Percentiles rank a stretch among this genome's conserved stretches.
Evolutionary conservation across 2,329 filamentous ascomycete species (phyloP).

Genomic region (Hymenoscyphus infarciens): DNA sequence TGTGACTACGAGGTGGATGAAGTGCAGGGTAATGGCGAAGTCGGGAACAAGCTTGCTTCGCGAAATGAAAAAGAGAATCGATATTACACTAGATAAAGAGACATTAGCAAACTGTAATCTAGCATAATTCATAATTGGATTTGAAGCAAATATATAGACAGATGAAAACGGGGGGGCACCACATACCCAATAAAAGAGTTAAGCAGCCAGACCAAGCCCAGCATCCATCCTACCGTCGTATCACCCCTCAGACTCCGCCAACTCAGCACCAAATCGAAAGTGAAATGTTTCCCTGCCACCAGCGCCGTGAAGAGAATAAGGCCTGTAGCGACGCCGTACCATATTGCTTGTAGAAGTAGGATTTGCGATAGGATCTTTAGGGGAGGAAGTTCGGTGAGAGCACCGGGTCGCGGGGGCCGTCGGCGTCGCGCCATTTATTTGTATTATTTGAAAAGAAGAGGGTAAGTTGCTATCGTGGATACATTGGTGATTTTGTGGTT

Average conservation of each 20-base stretch:
- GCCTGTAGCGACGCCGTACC: constrained; percentile 58
- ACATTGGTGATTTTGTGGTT: constrained; percentile 12
- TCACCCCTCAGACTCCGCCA: constrained; percentile 64
- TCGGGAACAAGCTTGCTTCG: constrained; percentile 94
- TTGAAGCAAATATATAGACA: neutral
- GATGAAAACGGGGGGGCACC: neutral
- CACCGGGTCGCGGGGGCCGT: constrained; percentile 61
- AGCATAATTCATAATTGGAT: neutral
- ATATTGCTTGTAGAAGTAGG: constrained; percentile 58
- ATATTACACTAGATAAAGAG: constrained; percentile 60
- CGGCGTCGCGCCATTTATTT: constrained; percentile 44
- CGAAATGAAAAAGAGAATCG: constrained; percentile 77
- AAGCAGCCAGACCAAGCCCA: constrained; percentile 64
- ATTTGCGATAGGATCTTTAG: constrained; percentile 66
- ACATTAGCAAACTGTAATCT: constrained; percentile 7
- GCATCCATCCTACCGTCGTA: constrained; percentile 66
- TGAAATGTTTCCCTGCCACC: constrained; percentile 59
- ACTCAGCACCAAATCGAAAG: constrained; percentile 55
- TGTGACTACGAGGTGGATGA: constrained; percentile 74
- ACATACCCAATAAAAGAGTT: constrained; percentile 61
- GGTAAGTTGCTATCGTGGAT: constrained; percentile 10
- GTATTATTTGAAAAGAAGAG: neutral
- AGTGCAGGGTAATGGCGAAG: constrained; percentile 85
- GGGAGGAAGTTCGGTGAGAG: constrained; percentile 63
- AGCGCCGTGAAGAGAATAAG: constrained; percentile 66